Evolutionary conservation across 73 alveolate species (phyloP).

Genomic region (Paramecium sexaurelia): DNA sequence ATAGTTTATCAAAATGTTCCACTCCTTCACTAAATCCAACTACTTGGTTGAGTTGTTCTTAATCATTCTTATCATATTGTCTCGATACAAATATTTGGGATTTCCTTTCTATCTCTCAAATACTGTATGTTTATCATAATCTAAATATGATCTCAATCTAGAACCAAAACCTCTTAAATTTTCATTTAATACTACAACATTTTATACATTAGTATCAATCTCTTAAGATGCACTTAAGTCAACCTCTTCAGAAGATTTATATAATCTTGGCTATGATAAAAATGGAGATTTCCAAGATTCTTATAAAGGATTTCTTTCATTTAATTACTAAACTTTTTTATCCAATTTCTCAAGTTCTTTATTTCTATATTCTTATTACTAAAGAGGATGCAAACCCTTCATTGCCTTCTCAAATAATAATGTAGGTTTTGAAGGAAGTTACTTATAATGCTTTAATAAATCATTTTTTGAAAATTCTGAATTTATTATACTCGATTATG

Average conservation of each 20-base stretch:
- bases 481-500: not conserved
- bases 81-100: not conserved
- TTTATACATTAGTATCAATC: not conserved
- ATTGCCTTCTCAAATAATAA: not conserved
- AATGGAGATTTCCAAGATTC: constrained; percentile 24
- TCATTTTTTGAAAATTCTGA: not conserved
- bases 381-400: not conserved
- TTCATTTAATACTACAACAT: not conserved
- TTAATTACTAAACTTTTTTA: not conserved
- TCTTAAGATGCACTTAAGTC: not conserved
- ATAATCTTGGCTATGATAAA: not conserved
- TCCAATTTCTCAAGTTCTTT: not conserved
- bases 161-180: not conserved
- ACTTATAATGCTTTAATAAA: not conserved
- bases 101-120: not conserved
- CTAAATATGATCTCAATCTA: constrained; percentile 11
- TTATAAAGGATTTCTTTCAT: not conserved
- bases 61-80: not conserved
- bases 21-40: not conserved
- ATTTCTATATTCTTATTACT: not conserved
- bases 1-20: not conserved
- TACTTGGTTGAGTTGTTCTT: not conserved
- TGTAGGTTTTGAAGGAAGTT: not conserved
- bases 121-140: not conserved
- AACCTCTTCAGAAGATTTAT: not conserved